A percentile compares a stretch with the other conserved stretches of the same genome.
Conservation (phyloP, 495 filamentous ascomycete genomes). For the Neurospora discreta region DNA sequence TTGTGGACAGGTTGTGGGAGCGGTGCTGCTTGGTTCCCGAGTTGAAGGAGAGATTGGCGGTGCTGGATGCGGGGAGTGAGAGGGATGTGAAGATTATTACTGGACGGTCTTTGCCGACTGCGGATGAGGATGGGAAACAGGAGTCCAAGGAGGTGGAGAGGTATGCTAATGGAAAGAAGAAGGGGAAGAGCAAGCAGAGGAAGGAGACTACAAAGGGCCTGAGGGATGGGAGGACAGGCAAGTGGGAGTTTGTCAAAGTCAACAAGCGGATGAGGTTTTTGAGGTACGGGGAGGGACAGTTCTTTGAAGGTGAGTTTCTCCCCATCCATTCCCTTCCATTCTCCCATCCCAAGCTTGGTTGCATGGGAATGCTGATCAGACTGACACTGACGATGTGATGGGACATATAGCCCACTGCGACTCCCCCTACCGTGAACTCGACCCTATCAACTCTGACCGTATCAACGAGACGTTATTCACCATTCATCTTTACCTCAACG, state of each 20-base stretch:
- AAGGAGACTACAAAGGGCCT: neutral
- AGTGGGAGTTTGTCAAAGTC: slow-evolving; percentile 46
- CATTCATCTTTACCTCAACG: slow-evolving; percentile 74
- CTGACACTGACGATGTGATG: neutral
- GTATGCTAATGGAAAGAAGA: neutral
- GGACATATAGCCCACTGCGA: slow-evolving; percentile 57
- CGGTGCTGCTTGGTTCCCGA: slow-evolving; percentile 29
- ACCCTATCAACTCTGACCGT: slow-evolving; percentile 16
- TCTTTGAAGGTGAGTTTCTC: slow-evolving; percentile 36
- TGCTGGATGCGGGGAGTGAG: neutral
- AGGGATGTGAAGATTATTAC: neutral
- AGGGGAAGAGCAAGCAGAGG: neutral
- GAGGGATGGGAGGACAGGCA: slow-evolving; percentile 3
- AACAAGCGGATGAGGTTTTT: slow-evolving; percentile 44
- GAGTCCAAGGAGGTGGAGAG: neutral
- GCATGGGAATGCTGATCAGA: neutral
- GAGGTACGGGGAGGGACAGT: neutral
- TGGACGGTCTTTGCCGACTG: neutral
- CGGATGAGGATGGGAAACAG: neutral
- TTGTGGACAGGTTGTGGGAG: slow-evolving; percentile 51
- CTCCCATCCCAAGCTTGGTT: neutral
- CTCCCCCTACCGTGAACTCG: slow-evolving; percentile 45
- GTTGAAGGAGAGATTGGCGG: slow-evolving; percentile 17
- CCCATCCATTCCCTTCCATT: neutral
- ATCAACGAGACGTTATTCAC: slow-evolving; percentile 57